A percentile compares a stretch with the other conserved stretches of the same genome.
phyloP scores from a whole-genome alignment of 2,329 filamentous ascomycete species.

The Scedosporium aurantiacum region DNA sequence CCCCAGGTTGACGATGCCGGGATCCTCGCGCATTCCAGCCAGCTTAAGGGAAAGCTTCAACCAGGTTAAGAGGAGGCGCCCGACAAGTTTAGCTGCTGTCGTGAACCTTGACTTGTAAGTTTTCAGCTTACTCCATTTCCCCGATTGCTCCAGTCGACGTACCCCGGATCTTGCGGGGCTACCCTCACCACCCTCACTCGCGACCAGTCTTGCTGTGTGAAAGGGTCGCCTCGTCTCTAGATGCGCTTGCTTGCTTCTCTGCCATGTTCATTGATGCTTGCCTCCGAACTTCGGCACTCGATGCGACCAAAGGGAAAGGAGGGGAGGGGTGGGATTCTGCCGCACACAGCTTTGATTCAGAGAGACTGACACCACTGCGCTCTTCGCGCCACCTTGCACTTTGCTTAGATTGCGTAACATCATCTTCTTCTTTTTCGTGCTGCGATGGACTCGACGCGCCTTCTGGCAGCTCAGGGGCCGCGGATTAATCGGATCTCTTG shows the following conservation, averaged over 20 bases:
- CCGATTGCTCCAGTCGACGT: not conserved
- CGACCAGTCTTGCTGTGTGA: no score
- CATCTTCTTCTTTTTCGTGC: conserved; percentile 77
- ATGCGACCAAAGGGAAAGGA: no score
- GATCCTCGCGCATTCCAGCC: conserved; percentile 58
- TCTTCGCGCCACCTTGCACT: conserved; percentile 7
- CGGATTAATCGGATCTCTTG: conserved; percentile 68
- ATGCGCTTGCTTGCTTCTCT: not conserved
- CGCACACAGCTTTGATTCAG: no score
- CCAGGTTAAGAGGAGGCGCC: conserved; percentile 45
- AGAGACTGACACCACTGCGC: not conserved
- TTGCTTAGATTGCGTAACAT: conserved; percentile 64
- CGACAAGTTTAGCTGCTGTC: conserved; percentile 44
- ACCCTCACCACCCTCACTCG: no score
- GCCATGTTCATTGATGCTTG: no score
- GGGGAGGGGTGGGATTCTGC: no score
- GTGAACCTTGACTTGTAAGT: conserved; percentile 61
- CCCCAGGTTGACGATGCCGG: conserved; percentile 38
- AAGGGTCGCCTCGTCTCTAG: not conserved
- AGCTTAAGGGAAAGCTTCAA: conserved; percentile 59
- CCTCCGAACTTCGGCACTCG: no score
- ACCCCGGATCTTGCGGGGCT: not conserved
- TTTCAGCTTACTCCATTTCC: not conserved
- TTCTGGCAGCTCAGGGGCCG: conserved; percentile 83
- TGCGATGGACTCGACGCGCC: conserved; percentile 69